phyloP scores from a whole-genome alignment of 2,329 filamentous ascomycete species.

The Aschersonia sp. region DNA sequence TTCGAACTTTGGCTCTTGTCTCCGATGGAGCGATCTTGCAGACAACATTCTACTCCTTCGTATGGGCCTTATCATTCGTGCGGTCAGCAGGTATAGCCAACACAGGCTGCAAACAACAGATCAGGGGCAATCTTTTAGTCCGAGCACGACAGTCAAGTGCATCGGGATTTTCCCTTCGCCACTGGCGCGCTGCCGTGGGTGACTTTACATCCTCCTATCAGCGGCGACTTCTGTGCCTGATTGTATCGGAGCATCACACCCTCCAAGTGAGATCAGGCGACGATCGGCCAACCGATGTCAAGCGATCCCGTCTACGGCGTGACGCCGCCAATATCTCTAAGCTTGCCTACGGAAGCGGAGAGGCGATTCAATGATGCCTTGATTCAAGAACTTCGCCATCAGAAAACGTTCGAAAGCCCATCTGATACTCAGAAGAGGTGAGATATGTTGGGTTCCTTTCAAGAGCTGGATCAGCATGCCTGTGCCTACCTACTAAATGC shows the following conservation, averaged over 20 bases:
- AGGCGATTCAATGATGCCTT: slow-evolving; percentile 64
- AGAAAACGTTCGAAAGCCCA: slow-evolving; percentile 83
- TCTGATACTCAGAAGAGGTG: slow-evolving; percentile 76
- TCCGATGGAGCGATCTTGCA: background rate
- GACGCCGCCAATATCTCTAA: slow-evolving; percentile 69
- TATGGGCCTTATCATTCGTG: background rate
- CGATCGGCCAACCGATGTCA: slow-evolving; percentile 12
- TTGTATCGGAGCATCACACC: no score
- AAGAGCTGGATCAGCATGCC: background rate
- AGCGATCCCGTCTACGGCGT: slow-evolving; percentile 43
- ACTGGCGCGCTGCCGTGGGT: no score
- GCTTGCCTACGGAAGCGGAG: slow-evolving; percentile 64
- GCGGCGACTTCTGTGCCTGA: no score
- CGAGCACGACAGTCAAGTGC: no score
- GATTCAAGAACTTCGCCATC: slow-evolving; percentile 68
- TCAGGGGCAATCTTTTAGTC: no score
- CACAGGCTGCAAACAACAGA: background rate
- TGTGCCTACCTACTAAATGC: background rate
- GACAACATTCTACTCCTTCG: background rate
- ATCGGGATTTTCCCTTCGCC: no score
- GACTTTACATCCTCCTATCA: no score
- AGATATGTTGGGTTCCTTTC: background rate
- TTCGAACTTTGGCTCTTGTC: background rate
- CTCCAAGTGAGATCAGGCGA: no score
- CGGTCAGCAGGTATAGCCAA: background rate